These are phyloP conservation scores for Podaxis carcinomalis DNA, from an alignment of 768 basidiomycete species.

Conservation along the genomic window DNA sequence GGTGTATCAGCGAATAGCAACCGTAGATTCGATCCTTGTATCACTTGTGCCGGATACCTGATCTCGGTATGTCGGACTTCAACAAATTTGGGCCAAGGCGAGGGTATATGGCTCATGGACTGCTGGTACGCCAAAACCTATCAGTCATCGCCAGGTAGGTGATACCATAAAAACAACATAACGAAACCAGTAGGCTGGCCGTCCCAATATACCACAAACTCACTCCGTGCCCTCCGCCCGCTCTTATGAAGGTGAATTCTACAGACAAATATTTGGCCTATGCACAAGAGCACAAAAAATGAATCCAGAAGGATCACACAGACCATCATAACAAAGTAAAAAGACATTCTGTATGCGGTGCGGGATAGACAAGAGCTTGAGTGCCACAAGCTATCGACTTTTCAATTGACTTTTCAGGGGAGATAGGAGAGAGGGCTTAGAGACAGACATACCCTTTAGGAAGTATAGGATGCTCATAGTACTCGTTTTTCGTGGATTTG, in stretches of 20 bases:
- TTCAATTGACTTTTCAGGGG: too few relatives aligned
- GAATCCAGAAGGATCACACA: constrained; percentile 19
- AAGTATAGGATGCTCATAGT: constrained; percentile 88
- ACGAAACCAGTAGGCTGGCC: constrained; percentile 92
- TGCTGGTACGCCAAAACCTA: constrained; percentile 41
- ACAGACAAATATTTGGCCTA: constrained; percentile 13
- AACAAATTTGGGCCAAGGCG: constrained; percentile 90
- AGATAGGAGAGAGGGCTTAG: not conserved
- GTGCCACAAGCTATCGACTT: constrained; percentile 79
- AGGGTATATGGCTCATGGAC: constrained; percentile 95
- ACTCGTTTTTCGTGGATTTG: constrained; percentile 77
- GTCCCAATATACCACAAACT: constrained; percentile 98
- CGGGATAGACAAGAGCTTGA: constrained; percentile 84
- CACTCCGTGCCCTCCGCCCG: constrained; percentile 83
- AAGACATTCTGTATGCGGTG: constrained; percentile 97
- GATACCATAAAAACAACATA: constrained; percentile 33
- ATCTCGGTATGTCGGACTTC: constrained; percentile 96
- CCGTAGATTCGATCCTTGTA: constrained; percentile 87
- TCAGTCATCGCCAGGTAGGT: not conserved
- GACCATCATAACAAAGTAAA: constrained; percentile 95
- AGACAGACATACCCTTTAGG: constrained; percentile 72
- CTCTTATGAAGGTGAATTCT: constrained; percentile 99
- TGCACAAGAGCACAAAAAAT: not conserved
- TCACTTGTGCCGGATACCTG: constrained; percentile 88
- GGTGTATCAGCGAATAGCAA: constrained; percentile 93